phyloP scores from a whole-genome alignment of 2,329 filamentous ascomycete species.

The Capronia coronata region DNA sequence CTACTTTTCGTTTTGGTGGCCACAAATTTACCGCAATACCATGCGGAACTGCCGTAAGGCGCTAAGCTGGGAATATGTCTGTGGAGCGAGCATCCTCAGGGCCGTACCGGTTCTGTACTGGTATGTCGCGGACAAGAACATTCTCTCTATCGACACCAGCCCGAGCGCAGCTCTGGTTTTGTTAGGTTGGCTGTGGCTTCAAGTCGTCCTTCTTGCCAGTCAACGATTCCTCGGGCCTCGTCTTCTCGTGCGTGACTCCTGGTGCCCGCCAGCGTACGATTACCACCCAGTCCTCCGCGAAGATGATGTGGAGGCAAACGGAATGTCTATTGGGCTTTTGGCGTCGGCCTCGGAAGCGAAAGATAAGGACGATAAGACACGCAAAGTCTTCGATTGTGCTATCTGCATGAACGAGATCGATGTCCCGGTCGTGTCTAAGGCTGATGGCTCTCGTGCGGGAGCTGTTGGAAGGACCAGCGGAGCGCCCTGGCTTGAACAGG shows the following conservation, averaged over 20 bases:
- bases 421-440: constrained; percentile 67
- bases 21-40: constrained; percentile 85
- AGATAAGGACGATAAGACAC: constrained; percentile 42
- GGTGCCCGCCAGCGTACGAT: constrained; percentile 67
- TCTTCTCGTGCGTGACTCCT: constrained; percentile 69
- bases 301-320: constrained; percentile 71
- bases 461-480: constrained; percentile 46
- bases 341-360: constrained; percentile 40
- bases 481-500: constrained; percentile 61
- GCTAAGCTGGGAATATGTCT: constrained; percentile 82
- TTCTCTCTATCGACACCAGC: constrained; percentile 70
- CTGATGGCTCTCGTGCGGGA: constrained; percentile 37
- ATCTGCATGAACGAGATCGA: constrained; percentile 91
- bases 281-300: constrained; percentile 79
- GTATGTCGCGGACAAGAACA: constrained; percentile 69
- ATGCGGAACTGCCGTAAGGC: constrained; percentile 87
- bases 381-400: constrained; percentile 73
- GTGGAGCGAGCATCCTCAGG: constrained; percentile 73
- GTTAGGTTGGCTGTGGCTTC: constrained; percentile 76
- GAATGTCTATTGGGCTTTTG: constrained; percentile 65
- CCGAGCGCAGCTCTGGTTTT: constrained; percentile 57
- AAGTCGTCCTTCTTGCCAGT: constrained; percentile 68
- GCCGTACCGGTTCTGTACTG: constrained; percentile 80
- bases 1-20: constrained; percentile 86
- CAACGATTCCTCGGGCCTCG: constrained; percentile 83